These are phyloP conservation scores for Colletotrichum cordylinicola DNA, from an alignment of 2,329 filamentous ascomycete species.

Conservation along the genomic window DNA sequence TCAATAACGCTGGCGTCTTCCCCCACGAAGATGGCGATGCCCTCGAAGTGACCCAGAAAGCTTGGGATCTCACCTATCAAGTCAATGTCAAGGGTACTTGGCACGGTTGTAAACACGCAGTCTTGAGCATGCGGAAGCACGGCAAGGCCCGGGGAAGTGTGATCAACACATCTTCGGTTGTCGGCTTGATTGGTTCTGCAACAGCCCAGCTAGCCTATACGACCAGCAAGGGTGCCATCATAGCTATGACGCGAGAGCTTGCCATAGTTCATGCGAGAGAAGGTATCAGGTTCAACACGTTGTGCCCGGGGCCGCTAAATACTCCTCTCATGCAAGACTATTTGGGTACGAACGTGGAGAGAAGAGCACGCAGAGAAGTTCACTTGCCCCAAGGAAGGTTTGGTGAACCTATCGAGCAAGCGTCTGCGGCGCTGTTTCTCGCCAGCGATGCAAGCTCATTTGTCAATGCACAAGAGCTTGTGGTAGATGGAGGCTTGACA, in stretches of 20 bases:
- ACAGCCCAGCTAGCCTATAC: conserved; percentile 79
- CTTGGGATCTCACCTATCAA: conserved; percentile 78
- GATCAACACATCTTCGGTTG: conserved; percentile 78
- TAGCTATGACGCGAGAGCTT: conserved; percentile 76
- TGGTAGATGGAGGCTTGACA: conserved; percentile 75
- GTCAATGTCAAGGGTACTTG: conserved; percentile 84
- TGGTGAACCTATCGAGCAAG: conserved; percentile 80
- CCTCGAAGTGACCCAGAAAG: conserved; percentile 57
- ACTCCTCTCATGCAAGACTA: conserved; percentile 79
- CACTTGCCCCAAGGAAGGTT: conserved; percentile 80
- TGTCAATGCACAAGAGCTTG: conserved; percentile 75
- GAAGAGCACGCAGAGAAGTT: conserved; percentile 73
- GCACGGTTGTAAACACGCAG: conserved; percentile 77
- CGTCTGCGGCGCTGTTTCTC: conserved; percentile 75
- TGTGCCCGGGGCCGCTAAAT: conserved; percentile 78
- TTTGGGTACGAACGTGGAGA: conserved; percentile 74
- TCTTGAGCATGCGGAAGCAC: conserved; percentile 70
- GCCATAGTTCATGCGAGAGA: conserved; percentile 78
- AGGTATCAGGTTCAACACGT: conserved; percentile 75
- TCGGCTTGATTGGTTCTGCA: conserved; percentile 74
- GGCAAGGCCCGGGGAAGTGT: conserved; percentile 72
- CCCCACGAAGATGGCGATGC: conserved; percentile 70
- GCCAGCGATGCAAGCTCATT: conserved; percentile 79
- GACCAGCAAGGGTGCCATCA: conserved; percentile 76
- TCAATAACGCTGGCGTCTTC: conserved; percentile 86